Conservation (phyloP, 2,329 filamentous ascomycete genomes). For the Pseudocercospora eumusae region DNA sequence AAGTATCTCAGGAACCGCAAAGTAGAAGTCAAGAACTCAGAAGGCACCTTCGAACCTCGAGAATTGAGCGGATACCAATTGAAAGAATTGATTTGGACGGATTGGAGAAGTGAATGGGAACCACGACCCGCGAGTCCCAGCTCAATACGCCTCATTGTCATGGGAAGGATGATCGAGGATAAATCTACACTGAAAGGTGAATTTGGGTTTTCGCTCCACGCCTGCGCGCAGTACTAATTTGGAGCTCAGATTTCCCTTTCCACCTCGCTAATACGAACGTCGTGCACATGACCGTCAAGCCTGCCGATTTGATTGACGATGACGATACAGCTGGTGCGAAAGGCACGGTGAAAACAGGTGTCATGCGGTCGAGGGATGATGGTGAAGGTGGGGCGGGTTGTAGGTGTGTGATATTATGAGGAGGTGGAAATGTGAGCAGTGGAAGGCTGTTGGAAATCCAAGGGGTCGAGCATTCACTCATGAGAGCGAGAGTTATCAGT, state of each 20-base stretch:
- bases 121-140: conserved; percentile 80
- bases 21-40: conserved; percentile 71
- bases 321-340: conserved; percentile 67
- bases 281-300: conserved; percentile 91
- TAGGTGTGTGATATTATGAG: conserved; percentile 61
- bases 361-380: conserved; percentile 43
- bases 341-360: conserved; percentile 61
- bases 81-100: conserved; percentile 88
- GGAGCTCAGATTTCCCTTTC: conserved; percentile 70
- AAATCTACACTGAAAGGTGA: conserved; percentile 81
- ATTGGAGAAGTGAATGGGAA: conserved; percentile 90
- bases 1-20: conserved; percentile 80
- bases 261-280: conserved; percentile 74
- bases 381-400: conserved; percentile 63
- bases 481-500: neutral
- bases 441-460: neutral
- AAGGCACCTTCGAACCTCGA: conserved; percentile 70
- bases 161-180: conserved; percentile 87
- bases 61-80: conserved; percentile 90
- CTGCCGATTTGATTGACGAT: conserved; percentile 79
- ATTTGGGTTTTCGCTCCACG: neutral
- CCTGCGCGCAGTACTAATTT: conserved; percentile 36
- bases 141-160: conserved; percentile 86
- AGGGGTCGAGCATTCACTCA: neutral
- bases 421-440: neutral